Conservation (phyloP, 2,329 filamentous ascomycete species). For the Aspergillus tubingensis region DNA sequence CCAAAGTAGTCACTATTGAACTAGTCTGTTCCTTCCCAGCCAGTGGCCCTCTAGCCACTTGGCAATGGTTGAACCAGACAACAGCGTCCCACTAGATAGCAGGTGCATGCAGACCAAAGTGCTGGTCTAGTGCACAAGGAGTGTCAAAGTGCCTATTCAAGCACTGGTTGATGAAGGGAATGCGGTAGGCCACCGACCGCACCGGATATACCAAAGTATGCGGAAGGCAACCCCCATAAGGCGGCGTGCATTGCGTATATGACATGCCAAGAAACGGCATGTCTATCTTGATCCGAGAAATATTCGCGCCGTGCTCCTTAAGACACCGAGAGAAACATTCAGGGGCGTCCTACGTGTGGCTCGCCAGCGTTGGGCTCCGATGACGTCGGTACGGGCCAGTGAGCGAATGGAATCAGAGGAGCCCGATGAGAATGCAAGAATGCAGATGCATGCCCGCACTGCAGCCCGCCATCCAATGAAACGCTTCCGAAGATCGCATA, state of each 20-base stretch:
- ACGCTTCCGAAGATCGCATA: background rate
- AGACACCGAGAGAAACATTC: background rate
- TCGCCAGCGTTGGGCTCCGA: slow-evolving; percentile 4
- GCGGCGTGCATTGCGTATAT: background rate
- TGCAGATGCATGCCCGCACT: slow-evolving; percentile 5
- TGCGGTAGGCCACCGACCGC: background rate
- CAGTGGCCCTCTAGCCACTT: background rate
- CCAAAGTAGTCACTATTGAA: too few relatives aligned
- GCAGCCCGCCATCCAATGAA: background rate
- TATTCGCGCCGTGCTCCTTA: background rate
- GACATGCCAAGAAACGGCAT: background rate
- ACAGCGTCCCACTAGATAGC: background rate
- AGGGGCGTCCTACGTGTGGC: slow-evolving; percentile 3
- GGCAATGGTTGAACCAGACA: background rate
- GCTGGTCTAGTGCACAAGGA: background rate
- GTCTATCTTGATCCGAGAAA: background rate
- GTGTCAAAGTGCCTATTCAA: background rate
- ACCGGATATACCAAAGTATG: background rate
- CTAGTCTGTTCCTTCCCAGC: background rate
- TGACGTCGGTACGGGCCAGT: slow-evolving; percentile 7
- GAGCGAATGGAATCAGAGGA: background rate
- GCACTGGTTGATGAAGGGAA: background rate
- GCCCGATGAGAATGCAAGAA: slow-evolving; percentile 2
- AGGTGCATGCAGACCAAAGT: background rate
- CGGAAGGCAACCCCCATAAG: background rate